Base-by-base conservation (phyloP, 495 filamentous ascomycete genomes). In the Daldinia bambusicola region DNA sequence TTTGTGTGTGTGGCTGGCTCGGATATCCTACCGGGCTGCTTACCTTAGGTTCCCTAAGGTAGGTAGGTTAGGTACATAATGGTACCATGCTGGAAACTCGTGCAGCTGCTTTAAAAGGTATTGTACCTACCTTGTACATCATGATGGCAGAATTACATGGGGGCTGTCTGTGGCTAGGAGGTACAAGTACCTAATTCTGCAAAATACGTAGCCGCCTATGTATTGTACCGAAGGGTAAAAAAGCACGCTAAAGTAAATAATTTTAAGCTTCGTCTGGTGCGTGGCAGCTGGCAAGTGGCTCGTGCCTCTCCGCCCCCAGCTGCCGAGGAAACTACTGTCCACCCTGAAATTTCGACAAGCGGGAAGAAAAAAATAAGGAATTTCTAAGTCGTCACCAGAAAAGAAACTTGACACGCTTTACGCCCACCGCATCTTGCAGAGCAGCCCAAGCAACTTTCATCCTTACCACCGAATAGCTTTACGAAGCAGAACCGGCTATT, bases 311-410 rank as follows among this genome's bases (percentile, higher is more conserved):
- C n/a, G 55, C 55, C 55, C 37, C 55, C 63, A 55, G 52, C 40
- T 43, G 61, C 32, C 45, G n/a, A 36, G 55, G 40, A 70, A 66
- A 53, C 20, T 55, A 58, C 55, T 60, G 40, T 72, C 70, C 66
- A 66, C 61, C 61, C 57, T 69, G 62, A 73, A 73, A 69, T 73
- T 69, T 73, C 57, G 43, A 66, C 61, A 52, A 62, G 56, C 26
- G 26, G 61, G 57, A 69, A 53, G 32, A 38, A 56, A 56, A 56
- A 69, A 69, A 67, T 65, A 57, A 66, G 48, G 38, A 65, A 68
- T 55, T 73, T 69, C 31, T 14, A 66, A 66, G 52, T 73, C 70
- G 66, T 73, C 70, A 73, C 70, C 61, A 34, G 26, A 64, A 22
- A 50, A 18, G 60, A 38, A 37, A 60, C 55, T 60, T 52, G 14